phyloP scores from a whole-genome alignment of 148 eudicot species.

The Bassia scoparia region DNA sequence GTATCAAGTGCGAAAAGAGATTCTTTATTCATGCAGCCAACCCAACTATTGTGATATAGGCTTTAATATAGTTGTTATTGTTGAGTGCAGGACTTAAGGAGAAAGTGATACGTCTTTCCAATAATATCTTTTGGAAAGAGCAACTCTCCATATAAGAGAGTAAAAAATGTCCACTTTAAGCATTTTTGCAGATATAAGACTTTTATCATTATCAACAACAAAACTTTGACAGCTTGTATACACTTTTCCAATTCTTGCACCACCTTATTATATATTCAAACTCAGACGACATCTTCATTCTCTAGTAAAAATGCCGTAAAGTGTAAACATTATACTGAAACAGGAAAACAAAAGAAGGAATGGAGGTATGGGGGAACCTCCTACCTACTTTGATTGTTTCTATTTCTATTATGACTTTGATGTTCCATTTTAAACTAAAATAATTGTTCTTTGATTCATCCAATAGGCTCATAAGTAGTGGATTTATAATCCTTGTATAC shows the following conservation, averaged over 20 bases:
- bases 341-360: not conserved
- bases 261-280: conserved; percentile 3
- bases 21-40: not conserved
- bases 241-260: not conserved
- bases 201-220: not conserved
- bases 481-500: not conserved
- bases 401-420: not conserved
- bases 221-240: not conserved
- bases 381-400: not conserved
- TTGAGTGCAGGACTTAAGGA: not conserved
- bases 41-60: not conserved
- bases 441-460: not conserved
- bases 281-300: not conserved
- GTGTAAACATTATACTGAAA: not conserved
- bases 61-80: not conserved
- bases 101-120: not conserved
- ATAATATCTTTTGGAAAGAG: too few species aligned
- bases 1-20: not conserved
- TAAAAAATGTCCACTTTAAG: not conserved
- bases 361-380: not conserved
- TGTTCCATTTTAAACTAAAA: not conserved
- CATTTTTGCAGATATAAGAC: not conserved
- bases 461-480: not conserved
- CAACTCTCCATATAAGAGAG: not conserved
- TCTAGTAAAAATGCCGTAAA: not conserved